Conservation (phyloP, 306 rosid species). For the Malus sylvestris region DNA sequence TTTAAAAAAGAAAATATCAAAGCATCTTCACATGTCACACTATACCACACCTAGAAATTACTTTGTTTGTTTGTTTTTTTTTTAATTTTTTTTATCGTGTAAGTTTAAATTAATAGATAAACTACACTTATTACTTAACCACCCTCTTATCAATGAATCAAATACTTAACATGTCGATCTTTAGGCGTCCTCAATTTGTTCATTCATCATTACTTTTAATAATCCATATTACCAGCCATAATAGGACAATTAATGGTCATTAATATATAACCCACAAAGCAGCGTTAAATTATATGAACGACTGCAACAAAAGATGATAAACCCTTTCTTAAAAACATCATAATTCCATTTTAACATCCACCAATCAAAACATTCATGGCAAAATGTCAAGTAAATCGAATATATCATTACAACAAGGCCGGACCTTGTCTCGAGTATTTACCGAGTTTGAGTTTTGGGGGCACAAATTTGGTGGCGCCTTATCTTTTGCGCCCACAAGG, state of each 20-base stretch:
- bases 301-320: no score
- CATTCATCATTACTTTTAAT: no score
- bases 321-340: not conserved
- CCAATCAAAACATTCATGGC: not conserved
- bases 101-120: not conserved
- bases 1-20: not conserved
- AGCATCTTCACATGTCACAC: not conserved
- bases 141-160: not conserved
- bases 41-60: not conserved
- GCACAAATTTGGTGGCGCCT: conserved; percentile 10
- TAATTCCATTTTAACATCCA: not conserved
- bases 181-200: no score
- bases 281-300: not conserved
- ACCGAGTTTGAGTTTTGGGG: conserved; percentile 17
- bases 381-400: not conserved
- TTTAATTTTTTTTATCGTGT: no score
- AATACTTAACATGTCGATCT: no score
- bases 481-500: conserved; percentile 18
- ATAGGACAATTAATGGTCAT: not conserved
- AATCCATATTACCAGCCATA: not conserved
- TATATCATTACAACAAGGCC: not conserved
- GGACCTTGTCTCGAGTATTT: no score
- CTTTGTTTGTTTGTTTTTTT: no score
- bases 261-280: not conserved
- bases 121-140: not conserved